Conservation (phyloP, 2,329 filamentous ascomycete genomes). For the Trichoderma polysporum region DNA sequence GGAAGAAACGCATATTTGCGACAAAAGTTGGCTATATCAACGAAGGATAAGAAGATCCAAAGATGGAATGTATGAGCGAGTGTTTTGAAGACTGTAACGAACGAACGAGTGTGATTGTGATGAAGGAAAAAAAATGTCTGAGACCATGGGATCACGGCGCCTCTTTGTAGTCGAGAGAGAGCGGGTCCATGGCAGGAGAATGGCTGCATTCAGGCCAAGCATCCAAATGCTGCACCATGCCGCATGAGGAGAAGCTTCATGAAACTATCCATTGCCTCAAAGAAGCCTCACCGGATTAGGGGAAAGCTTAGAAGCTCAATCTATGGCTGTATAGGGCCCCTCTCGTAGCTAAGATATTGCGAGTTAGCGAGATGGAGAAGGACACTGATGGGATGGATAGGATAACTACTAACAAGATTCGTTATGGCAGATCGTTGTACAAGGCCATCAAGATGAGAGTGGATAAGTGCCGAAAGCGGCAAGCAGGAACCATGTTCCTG, state of each 20-base stretch:
- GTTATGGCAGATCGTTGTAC: not conserved
- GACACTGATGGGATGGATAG: not conserved
- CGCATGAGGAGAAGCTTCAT: slow-evolving; percentile 5
- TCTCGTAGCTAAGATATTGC: not conserved
- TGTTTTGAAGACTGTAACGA: not conserved
- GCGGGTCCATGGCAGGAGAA: slow-evolving; percentile 2
- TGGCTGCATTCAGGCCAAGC: slow-evolving; percentile 18
- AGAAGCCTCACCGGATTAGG: slow-evolving; percentile 10
- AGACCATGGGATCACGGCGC: slow-evolving; percentile 18
- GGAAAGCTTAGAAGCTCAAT: not conserved
- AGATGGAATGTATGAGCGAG: not conserved
- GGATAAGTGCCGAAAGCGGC: not conserved
- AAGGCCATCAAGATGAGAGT: not conserved
- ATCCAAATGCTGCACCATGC: not conserved
- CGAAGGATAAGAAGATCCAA: slow-evolving; percentile 20
- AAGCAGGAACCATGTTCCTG: not conserved
- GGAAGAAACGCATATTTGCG: slow-evolving; percentile 38
- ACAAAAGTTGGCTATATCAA: slow-evolving; percentile 7
- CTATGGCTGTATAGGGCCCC: not conserved
- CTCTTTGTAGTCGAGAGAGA: slow-evolving; percentile 24
- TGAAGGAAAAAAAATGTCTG: not conserved
- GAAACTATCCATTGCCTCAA: not conserved
- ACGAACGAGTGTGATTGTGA: slow-evolving; percentile 5
- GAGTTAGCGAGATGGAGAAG: not conserved
- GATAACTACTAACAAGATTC: not conserved